Conservation (phyloP, 2,329 filamentous ascomycete species). For the Fusarium luffae region DNA sequence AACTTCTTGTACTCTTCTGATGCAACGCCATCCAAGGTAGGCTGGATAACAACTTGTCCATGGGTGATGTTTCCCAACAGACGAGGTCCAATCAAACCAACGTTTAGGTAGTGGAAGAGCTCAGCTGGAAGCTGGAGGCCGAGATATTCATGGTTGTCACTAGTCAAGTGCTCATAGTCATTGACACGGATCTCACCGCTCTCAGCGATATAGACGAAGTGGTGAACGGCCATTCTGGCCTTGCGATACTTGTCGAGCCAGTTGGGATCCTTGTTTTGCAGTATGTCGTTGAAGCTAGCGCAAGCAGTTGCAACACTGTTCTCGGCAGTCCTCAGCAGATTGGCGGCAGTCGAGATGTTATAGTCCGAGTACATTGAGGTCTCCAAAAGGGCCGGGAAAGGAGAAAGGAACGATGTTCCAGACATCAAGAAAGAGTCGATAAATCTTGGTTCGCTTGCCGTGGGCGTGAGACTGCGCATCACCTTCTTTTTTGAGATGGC, state of each 20-base stretch:
- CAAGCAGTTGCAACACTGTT: slow-evolving; percentile 79
- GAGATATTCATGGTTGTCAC: slow-evolving; percentile 88
- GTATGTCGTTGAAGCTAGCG: slow-evolving; percentile 81
- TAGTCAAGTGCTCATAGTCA: slow-evolving; percentile 78
- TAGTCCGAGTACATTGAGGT: slow-evolving; percentile 64
- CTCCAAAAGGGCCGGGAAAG: slow-evolving; percentile 81
- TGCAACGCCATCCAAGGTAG: slow-evolving; percentile 86
- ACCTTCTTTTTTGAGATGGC: slow-evolving; percentile 74
- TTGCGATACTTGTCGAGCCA: slow-evolving; percentile 91
- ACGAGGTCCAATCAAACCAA: slow-evolving; percentile 81
- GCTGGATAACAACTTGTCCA: slow-evolving; percentile 78
- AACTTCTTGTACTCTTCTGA: slow-evolving; percentile 84
- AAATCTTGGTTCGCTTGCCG: slow-evolving; percentile 76
- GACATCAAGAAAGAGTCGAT: slow-evolving; percentile 85
- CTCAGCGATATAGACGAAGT: slow-evolving; percentile 83
- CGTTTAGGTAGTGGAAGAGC: slow-evolving; percentile 88
- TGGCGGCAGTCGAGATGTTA: slow-evolving; percentile 78
- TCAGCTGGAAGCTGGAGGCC: slow-evolving; percentile 91
- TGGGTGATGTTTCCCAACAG: slow-evolving; percentile 86
- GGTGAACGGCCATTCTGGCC: slow-evolving; percentile 84
- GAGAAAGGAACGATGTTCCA: slow-evolving; percentile 81
- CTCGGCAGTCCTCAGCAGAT: slow-evolving; percentile 76
- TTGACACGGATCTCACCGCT: slow-evolving; percentile 82
- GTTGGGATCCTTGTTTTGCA: slow-evolving; percentile 74
- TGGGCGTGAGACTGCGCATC: slow-evolving; percentile 73